A percentile compares a stretch with the other conserved stretches of the same genome.
Conservation (phyloP, 805 yeast genomes). For the Starmerella scarabaei region DNA sequence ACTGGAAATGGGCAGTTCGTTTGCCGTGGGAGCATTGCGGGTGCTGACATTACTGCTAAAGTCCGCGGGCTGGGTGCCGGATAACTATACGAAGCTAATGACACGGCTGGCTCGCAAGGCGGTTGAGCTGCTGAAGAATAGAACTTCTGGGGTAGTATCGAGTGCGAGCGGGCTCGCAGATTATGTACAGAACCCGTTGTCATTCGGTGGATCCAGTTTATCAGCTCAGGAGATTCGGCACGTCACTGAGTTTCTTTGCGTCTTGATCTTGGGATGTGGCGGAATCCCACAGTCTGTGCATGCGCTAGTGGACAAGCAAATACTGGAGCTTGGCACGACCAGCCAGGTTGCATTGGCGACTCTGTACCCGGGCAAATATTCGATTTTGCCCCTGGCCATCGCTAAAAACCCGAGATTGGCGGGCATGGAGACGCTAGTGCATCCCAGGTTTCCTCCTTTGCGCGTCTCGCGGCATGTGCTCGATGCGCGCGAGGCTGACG, state of each 20-base stretch:
- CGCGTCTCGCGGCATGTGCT: conserved; percentile 3
- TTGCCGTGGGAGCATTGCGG: conserved; percentile 4
- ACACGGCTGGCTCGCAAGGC: conserved; percentile 20
- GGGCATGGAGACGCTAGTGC: conserved; percentile 21
- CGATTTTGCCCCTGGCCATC: conserved; percentile 59
- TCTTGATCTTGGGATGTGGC: conserved; percentile 36
- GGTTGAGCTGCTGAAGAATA: not conserved
- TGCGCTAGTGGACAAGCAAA: conserved; percentile 37
- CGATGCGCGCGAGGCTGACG: not conserved
- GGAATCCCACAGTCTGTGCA: conserved; percentile 51
- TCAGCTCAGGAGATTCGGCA: not conserved
- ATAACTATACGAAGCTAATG: conserved; percentile 9
- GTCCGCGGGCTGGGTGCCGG: conserved; percentile 12
- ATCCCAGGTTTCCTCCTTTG: conserved; percentile 22
- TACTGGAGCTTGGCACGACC: conserved; percentile 26
- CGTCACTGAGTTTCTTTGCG: conserved; percentile 37
- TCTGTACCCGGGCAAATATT: conserved; percentile 54
- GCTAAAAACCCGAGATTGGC: conserved; percentile 10
- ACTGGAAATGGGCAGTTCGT: conserved; percentile 8
- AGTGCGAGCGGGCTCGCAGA: conserved; percentile 26
- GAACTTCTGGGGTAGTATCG: conserved; percentile 23
- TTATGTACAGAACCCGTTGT: conserved; percentile 13
- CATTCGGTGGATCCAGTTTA: conserved; percentile 20
- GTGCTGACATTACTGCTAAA: conserved; percentile 5
- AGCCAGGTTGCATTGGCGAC: conserved; percentile 40